phyloP scores from a whole-genome alignment of 805 yeast species.

The Pichia pseudocactophila region DNA sequence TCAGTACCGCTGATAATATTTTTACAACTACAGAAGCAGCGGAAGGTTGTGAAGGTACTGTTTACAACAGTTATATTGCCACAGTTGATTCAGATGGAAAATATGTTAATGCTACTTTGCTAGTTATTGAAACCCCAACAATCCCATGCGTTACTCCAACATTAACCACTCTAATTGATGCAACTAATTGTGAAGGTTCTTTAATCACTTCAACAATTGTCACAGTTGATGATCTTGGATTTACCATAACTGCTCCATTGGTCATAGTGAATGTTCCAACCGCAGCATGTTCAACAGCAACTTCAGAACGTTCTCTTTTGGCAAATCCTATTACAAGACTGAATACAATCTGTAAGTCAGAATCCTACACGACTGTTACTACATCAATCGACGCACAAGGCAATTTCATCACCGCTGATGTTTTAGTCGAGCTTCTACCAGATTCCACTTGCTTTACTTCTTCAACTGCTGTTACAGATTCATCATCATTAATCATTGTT shows the following conservation, averaged over 20 bases:
- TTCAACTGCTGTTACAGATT: background rate
- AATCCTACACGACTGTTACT: background rate
- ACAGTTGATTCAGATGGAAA: constrained; percentile 1
- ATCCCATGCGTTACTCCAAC: constrained; percentile 1
- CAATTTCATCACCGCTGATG: background rate
- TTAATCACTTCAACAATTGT: background rate
- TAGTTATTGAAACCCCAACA: constrained; percentile 5
- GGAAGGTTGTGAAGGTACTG: background rate
- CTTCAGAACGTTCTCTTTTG: background rate
- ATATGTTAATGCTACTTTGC: constrained; percentile 3
- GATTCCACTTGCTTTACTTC: background rate
- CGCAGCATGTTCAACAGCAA: background rate
- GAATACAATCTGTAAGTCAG: background rate
- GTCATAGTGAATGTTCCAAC: background rate
- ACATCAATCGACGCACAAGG: background rate
- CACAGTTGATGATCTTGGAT: background rate
- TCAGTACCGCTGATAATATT: background rate
- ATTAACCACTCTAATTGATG: background rate
- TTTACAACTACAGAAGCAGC: constrained; percentile 3
- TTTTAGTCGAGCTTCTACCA: background rate
- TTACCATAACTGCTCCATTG: background rate
- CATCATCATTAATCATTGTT: background rate
- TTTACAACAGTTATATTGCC: background rate
- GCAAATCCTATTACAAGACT: background rate
- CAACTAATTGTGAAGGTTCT: background rate